These are phyloP conservation scores for Puccinia hordei DNA, from an alignment of 1,284 basidiomycete genomes.

Conservation along the genomic window DNA sequence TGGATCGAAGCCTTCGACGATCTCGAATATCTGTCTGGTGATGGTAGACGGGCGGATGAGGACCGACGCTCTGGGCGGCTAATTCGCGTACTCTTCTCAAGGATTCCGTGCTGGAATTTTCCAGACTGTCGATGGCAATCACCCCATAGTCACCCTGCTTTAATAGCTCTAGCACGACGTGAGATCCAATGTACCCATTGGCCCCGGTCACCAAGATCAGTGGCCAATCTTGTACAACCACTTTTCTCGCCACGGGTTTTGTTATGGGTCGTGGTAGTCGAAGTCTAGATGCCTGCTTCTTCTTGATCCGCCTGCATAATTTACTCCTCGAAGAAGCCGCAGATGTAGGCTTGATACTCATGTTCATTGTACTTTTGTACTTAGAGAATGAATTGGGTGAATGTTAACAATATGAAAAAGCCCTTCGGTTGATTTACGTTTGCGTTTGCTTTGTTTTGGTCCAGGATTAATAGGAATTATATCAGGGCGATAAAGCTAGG, in stretches of 20 bases:
- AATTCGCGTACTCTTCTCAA: slow-evolving; percentile 14
- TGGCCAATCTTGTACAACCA: slow-evolving; percentile 16
- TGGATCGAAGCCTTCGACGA: background rate
- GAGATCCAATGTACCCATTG: slow-evolving; percentile 48
- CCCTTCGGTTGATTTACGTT: background rate
- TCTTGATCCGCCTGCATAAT: slow-evolving; percentile 17
- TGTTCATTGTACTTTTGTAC: background rate
- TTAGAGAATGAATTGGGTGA: background rate
- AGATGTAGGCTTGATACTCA: slow-evolving; percentile 1
- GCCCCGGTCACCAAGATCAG: slow-evolving; percentile 46
- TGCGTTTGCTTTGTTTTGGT: background rate
- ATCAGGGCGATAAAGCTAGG: background rate
- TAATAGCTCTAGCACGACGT: slow-evolving; percentile 44
- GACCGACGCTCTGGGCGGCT: background rate
- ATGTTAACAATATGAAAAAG: background rate
- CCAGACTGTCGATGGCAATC: slow-evolving; percentile 37
- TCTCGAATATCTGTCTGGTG: slow-evolving; percentile 41
- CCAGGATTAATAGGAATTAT: background rate
- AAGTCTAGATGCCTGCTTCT: background rate
- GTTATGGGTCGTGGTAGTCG: background rate
- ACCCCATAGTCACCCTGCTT: slow-evolving; percentile 29
- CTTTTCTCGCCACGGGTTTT: slow-evolving; percentile 3
- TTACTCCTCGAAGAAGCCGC: background rate
- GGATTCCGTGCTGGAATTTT: slow-evolving; percentile 33
- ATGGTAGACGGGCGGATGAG: slow-evolving; percentile 26